phyloP scores from a whole-genome alignment of 2,329 filamentous ascomycete genomes.

The Verticillium longisporum region DNA sequence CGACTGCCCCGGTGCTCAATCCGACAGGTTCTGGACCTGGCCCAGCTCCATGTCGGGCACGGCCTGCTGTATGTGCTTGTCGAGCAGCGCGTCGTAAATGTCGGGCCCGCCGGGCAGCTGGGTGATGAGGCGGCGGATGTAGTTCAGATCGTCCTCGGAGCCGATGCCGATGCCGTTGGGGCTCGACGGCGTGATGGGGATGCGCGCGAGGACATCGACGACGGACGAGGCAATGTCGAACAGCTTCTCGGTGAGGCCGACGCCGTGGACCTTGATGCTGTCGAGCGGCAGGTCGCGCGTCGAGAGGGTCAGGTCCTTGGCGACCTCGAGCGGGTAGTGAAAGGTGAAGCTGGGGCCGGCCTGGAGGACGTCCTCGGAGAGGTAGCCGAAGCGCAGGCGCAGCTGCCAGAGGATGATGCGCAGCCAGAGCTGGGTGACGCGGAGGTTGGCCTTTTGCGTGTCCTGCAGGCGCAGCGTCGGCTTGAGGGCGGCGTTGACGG shows the following conservation, averaged over 20 bases:
- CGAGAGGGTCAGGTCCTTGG: slow-evolving; percentile 29
- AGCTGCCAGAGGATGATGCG: slow-evolving; percentile 38
- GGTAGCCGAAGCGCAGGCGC: slow-evolving; percentile 32
- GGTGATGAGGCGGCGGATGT: slow-evolving; percentile 27
- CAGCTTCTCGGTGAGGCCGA: slow-evolving; percentile 38
- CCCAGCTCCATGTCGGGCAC: slow-evolving; percentile 17
- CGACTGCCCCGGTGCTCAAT: background rate
- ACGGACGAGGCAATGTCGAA: slow-evolving; percentile 37
- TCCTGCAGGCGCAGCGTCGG: slow-evolving; percentile 25
- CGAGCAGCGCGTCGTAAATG: slow-evolving; percentile 30
- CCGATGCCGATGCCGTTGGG: slow-evolving; percentile 18
- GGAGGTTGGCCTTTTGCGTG: slow-evolving; percentile 36
- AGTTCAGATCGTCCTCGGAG: slow-evolving; percentile 29
- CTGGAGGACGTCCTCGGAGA: slow-evolving; percentile 23
- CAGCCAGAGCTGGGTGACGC: slow-evolving; percentile 38
- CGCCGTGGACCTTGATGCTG: slow-evolving; percentile 34
- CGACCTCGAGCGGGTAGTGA: slow-evolving; percentile 34
- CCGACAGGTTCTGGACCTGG: background rate
- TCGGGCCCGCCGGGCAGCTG: slow-evolving; percentile 28
- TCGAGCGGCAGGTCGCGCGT: slow-evolving; percentile 28
- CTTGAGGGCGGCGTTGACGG: slow-evolving; percentile 28
- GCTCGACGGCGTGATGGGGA: slow-evolving; percentile 24
- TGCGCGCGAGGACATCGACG: slow-evolving; percentile 34
- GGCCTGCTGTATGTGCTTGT: slow-evolving; percentile 31
- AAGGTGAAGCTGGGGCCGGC: slow-evolving; percentile 27